These are phyloP conservation scores for Trichoderma reesei DNA, from an alignment of 495 filamentous ascomycete species.

Conservation along the genomic window DNA sequence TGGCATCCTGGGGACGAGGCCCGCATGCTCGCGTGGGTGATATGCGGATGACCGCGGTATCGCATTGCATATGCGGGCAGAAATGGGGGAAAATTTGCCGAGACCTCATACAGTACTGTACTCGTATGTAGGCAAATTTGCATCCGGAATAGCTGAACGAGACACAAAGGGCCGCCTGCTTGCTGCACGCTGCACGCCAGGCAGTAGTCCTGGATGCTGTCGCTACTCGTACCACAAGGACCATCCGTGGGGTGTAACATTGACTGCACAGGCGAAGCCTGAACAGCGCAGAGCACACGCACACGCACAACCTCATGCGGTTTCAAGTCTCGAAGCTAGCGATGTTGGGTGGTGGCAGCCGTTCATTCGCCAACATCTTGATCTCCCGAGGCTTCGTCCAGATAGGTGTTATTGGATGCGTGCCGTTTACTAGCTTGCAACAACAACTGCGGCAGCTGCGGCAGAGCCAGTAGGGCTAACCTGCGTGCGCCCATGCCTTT, in stretches of 20 bases:
- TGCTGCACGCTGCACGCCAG: too few species aligned
- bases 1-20: not conserved
- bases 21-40: slow-evolving; percentile 4
- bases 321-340: not conserved
- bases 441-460: not conserved
- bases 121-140: not conserved
- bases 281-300: too few species aligned
- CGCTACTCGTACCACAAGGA: too few species aligned
- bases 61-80: slow-evolving; percentile 1
- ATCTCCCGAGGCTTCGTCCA: not conserved
- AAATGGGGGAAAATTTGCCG: not conserved
- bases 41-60: not conserved
- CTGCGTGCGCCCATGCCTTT: too few species aligned
- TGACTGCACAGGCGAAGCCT: too few species aligned
- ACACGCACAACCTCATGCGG: not conserved
- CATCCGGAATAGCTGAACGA: not conserved
- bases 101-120: not conserved
- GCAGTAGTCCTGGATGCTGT: too few species aligned
- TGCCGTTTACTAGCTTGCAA: too few species aligned
- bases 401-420: not conserved
- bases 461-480: not conserved
- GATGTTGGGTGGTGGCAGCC: not conserved
- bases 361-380: not conserved
- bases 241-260: too few species aligned
- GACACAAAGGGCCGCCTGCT: too few species aligned